phyloP scores from a whole-genome alignment of 2,329 filamentous ascomycete species.

The Anthostomella pinea region DNA sequence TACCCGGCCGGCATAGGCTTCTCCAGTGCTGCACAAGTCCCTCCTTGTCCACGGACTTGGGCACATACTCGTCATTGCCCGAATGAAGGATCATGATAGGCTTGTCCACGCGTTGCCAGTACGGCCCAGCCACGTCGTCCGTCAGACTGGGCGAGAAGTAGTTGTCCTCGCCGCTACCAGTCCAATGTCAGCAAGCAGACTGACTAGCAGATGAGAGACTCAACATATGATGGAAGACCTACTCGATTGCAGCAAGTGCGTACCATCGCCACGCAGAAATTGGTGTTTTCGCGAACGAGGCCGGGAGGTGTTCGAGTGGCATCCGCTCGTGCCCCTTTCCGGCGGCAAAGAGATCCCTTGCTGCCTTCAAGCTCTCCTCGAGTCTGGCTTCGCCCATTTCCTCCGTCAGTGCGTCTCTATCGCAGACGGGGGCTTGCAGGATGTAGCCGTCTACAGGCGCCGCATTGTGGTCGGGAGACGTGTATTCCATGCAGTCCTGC shows the following conservation, averaged over 20 bases:
- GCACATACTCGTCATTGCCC: slow-evolving; percentile 64
- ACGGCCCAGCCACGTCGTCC: slow-evolving; percentile 50
- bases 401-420: slow-evolving; percentile 62
- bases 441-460: slow-evolving; percentile 70
- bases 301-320: slow-evolving; percentile 42
- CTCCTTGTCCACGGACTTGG: slow-evolving; percentile 54
- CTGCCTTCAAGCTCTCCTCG: slow-evolving; percentile 44
- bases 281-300: slow-evolving; percentile 38
- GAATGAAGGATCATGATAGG: slow-evolving; percentile 65
- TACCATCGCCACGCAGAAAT: slow-evolving; percentile 53
- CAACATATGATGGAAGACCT: slow-evolving; percentile 23
- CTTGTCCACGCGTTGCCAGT: slow-evolving; percentile 64
- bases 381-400: slow-evolving; percentile 43
- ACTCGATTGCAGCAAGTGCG: slow-evolving; percentile 50
- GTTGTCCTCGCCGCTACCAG: slow-evolving; percentile 69
- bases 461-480: slow-evolving; percentile 39
- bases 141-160: slow-evolving; percentile 80
- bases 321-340: slow-evolving; percentile 56
- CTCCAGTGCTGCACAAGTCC: slow-evolving; percentile 58
- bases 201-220: background rate
- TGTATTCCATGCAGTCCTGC: slow-evolving; percentile 59
- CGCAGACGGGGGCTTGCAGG: slow-evolving; percentile 76
- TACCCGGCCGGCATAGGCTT: slow-evolving; percentile 37
- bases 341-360: slow-evolving; percentile 52
- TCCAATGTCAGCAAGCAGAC: slow-evolving; percentile 3